Conservation (phyloP, 139 green algal species). For the Chlamydomonas asymmetrica region DNA sequence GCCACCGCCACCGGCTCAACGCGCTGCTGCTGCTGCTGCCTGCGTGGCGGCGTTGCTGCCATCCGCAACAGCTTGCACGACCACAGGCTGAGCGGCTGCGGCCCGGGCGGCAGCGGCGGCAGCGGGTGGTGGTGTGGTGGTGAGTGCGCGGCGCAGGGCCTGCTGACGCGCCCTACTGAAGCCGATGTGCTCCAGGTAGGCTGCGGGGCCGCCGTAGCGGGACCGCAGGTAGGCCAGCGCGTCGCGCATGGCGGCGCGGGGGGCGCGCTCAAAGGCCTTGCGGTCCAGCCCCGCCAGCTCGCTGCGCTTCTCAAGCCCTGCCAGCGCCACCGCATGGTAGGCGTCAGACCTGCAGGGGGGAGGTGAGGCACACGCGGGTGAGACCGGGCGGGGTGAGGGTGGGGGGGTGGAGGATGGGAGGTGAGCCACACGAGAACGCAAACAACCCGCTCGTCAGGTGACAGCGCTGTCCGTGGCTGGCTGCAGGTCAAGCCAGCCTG, state of each 20-base stretch:
- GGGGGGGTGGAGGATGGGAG: not conserved
- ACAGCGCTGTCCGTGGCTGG: no score
- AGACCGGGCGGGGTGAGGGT: no score
- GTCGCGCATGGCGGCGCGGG: slow-evolving; percentile 17
- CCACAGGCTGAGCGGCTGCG: not conserved
- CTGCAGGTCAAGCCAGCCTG: no score
- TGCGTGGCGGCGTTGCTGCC: no score
- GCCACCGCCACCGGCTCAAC: no score
- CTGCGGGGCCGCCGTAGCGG: slow-evolving; percentile 9
- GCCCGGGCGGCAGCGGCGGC: no score
- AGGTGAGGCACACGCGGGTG: not conserved
- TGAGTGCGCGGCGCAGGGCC: slow-evolving; percentile 14
- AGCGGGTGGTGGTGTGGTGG: not conserved
- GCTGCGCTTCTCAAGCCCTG: slow-evolving; percentile 38
- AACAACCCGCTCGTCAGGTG: slow-evolving; percentile 17
- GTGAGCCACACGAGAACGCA: not conserved
- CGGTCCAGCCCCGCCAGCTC: slow-evolving; percentile 41
- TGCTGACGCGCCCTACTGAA: slow-evolving; percentile 14
- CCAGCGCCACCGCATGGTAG: slow-evolving; percentile 38
- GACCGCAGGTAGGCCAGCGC: slow-evolving; percentile 9
- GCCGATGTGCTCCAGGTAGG: slow-evolving; percentile 19
- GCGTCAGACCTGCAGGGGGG: slow-evolving; percentile 13
- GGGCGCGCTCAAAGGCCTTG: slow-evolving; percentile 33
- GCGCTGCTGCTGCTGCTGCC: no score
- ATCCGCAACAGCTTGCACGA: not conserved